Conservation (phyloP, 352 stramenopile genomes). For the Phytophthora citrophthora region DNA sequence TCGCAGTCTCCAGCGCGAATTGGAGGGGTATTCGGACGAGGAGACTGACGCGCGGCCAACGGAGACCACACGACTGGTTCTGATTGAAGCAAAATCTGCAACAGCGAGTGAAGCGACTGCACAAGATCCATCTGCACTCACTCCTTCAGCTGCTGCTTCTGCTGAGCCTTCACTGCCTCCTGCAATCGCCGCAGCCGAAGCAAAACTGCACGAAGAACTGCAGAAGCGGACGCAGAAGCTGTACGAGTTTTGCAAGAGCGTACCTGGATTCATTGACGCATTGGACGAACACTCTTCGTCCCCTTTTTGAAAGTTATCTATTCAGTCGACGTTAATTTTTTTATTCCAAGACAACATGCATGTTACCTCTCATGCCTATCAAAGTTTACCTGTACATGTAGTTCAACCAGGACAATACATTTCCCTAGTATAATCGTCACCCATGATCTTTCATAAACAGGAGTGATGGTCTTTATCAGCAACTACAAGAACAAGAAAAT, state of each 20-base stretch:
- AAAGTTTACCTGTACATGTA: neutral
- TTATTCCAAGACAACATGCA: constrained; percentile 8
- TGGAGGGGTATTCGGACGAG: constrained; percentile 38
- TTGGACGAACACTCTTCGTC: constrained; percentile 28
- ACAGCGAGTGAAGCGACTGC: neutral
- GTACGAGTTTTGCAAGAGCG: constrained; percentile 34
- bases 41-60: neutral
- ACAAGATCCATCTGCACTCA: neutral
- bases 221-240: constrained; percentile 32
- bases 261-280: constrained; percentile 36
- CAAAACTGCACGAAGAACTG: constrained; percentile 41
- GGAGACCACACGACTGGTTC: constrained; percentile 1
- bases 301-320: constrained; percentile 22
- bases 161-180: constrained; percentile 33
- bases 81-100: constrained; percentile 3
- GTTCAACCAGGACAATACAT: constrained; percentile 20
- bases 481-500: too few relatives aligned
- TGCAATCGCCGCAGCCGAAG: constrained; percentile 27
- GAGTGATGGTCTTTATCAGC: neutral
- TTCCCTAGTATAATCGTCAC: constrained; percentile 4
- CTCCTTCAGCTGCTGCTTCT: neutral
- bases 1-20: constrained; percentile 30
- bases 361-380: constrained; percentile 7
- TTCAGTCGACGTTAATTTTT: constrained; percentile 27
- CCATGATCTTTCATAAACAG: constrained; percentile 12